phyloP scores from a whole-genome alignment of 2,329 filamentous ascomycete genomes.

The Aspergillus texensis region DNA sequence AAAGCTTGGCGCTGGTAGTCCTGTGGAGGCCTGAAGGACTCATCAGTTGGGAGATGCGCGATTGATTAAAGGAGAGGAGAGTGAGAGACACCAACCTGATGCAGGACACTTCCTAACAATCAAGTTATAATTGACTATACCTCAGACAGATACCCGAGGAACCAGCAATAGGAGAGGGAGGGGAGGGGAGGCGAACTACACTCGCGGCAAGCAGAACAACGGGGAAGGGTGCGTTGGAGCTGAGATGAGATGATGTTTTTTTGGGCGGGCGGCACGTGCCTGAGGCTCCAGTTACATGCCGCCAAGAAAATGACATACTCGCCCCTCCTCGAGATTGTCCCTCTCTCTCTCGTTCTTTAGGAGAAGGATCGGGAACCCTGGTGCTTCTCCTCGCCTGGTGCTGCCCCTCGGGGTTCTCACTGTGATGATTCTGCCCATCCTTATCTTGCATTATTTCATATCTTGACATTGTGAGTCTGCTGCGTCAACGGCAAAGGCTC shows the following conservation, averaged over 20 bases:
- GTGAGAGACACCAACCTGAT: constrained; percentile 7
- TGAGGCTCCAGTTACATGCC: constrained; percentile 22
- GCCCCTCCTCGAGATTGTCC: constrained; percentile 14
- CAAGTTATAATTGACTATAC: constrained; percentile 1
- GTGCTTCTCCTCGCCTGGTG: constrained; percentile 21
- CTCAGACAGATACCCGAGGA: neutral
- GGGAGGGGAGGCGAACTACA: constrained; percentile 14
- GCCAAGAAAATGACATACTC: constrained; percentile 30
- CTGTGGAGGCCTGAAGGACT: constrained; percentile 12
- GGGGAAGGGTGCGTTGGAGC: constrained; percentile 25
- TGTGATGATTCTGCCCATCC: constrained; percentile 1
- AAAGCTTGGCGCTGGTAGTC: constrained; percentile 10
- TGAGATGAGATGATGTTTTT: constrained; percentile 33
- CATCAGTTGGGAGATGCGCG: constrained; percentile 15
- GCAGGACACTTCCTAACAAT: constrained; percentile 5
- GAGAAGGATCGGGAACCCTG: constrained; percentile 23
- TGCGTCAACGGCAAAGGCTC: neutral
- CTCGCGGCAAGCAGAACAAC: constrained; percentile 19
- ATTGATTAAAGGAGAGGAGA: constrained; percentile 2
- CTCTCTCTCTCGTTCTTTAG: constrained; percentile 16
- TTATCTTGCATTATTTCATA: neutral
- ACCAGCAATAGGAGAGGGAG: constrained; percentile 8
- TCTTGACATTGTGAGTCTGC: neutral
- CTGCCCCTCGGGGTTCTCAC: constrained; percentile 20
- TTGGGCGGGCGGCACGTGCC: constrained; percentile 26